Conservation (phyloP, 2,329 filamentous ascomycete genomes). For the Fusarium newnesense region DNA sequence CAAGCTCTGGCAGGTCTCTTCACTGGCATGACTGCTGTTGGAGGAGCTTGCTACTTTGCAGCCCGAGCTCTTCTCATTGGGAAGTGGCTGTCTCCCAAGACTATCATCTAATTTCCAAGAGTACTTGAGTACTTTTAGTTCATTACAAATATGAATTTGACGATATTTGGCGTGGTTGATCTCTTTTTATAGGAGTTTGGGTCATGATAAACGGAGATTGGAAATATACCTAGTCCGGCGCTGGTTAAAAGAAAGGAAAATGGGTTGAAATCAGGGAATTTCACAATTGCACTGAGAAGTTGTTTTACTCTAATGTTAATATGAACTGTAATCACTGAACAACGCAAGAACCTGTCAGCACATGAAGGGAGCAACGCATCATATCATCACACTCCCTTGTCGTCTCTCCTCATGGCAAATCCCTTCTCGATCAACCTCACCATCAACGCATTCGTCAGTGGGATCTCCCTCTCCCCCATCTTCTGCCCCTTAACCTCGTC, state of each 20-base stretch:
- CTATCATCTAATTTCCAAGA: conserved; percentile 19
- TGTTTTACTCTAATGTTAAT: background rate
- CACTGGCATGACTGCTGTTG: conserved; percentile 53
- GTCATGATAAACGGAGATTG: background rate
- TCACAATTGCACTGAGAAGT: background rate
- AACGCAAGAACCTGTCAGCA: background rate
- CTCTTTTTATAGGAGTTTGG: background rate
- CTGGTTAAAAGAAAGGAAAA: background rate
- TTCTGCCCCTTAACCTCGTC: conserved; percentile 48
- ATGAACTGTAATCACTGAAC: background rate
- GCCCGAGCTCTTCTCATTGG: conserved; percentile 43
- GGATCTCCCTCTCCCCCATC: conserved; percentile 44
- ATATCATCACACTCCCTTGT: background rate
- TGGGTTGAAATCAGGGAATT: background rate
- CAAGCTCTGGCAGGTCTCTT: conserved; percentile 58
- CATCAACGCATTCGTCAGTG: conserved; percentile 46
- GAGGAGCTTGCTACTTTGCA: conserved; percentile 47
- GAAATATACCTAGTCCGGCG: background rate
- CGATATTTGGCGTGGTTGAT: too few species aligned
- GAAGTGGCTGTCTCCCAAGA: conserved; percentile 36
- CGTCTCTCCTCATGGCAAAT: conserved; percentile 43
- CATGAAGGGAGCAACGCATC: background rate
- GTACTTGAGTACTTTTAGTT: background rate
- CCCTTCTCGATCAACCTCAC: conserved; percentile 45
- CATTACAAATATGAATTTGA: background rate